Evolutionary conservation across 2,329 filamentous ascomycete genomes (phyloP), one percentile per base, ranked within the genome.

Genomic region (Ampelomyces quisqualis): DNA sequence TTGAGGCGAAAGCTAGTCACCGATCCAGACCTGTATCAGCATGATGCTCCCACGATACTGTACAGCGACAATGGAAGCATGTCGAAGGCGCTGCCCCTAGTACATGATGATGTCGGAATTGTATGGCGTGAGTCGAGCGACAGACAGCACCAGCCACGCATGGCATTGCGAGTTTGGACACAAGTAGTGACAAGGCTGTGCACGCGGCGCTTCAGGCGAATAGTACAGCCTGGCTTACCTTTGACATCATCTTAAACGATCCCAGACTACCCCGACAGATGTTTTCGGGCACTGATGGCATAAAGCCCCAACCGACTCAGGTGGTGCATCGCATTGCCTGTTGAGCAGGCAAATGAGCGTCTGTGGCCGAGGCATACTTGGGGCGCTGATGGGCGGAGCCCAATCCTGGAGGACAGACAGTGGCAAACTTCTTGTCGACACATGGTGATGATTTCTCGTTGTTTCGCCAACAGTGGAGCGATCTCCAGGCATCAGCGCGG

Each of bases 121-220:
- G n/a, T n/a, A n/a, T n/a, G n/a, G n/a, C n/a, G n/a, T n/a, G n/a
- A n/a, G n/a, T n/a, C n/a, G n/a, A n/a, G n/a, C n/a, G n/a, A n/a
- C n/a, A n/a, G n/a, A n/a, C n/a, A n/a, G n/a, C n/a, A n/a, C n/a
- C n/a, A n/a, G n/a, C n/a, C n/a, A n/a, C n/a, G n/a, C n/a, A n/a
- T n/a, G n/a, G n/a, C n/a, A n/a, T n/a, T n/a, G n/a, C n/a, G n/a
- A n/a, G n/a, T n/a, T n/a, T n/a, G n/a, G n/a, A n/a, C n/a, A n/a
- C n/a, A n/a, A 34, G 22, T 13, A 14, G n/a, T 8, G 13, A 13
- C 10, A 7, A 37, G 39, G 39, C 39, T 20, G 27, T 37, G 39
- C 39, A 18, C 28, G n/a, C 36, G 39, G 39, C 39, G 15, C n/a
- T 23, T 24, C 23, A 34, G 31, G 30, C 30, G n/a, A n/a, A n/a